phyloP scores from a whole-genome alignment of 805 yeast species.

The Saccharomycopsis sp. region DNA sequence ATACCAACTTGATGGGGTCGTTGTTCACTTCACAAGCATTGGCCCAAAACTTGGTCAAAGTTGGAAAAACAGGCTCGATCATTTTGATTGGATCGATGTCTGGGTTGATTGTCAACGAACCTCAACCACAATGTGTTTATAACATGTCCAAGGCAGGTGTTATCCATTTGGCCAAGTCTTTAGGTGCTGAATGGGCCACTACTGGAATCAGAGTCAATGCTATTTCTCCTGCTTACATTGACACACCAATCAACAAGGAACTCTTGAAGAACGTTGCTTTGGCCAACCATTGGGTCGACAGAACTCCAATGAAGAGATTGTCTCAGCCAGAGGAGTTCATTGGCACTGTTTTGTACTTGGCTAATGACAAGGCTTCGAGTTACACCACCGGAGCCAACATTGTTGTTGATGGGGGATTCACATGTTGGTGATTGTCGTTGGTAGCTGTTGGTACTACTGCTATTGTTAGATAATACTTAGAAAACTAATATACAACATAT shows the following conservation, averaged over 20 bases:
- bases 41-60: slow-evolving; percentile 57
- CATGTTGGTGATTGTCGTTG: slow-evolving; percentile 39
- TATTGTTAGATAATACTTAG: too few species aligned
- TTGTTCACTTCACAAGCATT: slow-evolving; percentile 61
- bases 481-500: too few species aligned
- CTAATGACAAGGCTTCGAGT: slow-evolving; percentile 46
- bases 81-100: slow-evolving; percentile 67
- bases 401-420: slow-evolving; percentile 59
- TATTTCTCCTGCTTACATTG: slow-evolving; percentile 64
- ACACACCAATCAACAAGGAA: slow-evolving; percentile 60
- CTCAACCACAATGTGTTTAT: slow-evolving; percentile 65
- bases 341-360: slow-evolving; percentile 56
- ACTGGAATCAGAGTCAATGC: slow-evolving; percentile 55
- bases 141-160: slow-evolving; percentile 72
- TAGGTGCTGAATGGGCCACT: slow-evolving; percentile 70
- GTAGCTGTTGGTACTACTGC: too few species aligned
- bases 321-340: slow-evolving; percentile 68
- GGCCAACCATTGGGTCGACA: slow-evolving; percentile 53
- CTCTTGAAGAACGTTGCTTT: slow-evolving; percentile 39
- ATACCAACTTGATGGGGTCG: slow-evolving; percentile 61
- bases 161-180: slow-evolving; percentile 57
- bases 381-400: slow-evolving; percentile 64
- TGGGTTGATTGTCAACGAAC: slow-evolving; percentile 65
- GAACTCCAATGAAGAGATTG: slow-evolving; percentile 61
- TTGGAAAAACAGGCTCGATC: slow-evolving; percentile 47